Evolutionary conservation across 1,284 basidiomycete species (phyloP).

Genomic region (Trichosporon sp.): DNA sequence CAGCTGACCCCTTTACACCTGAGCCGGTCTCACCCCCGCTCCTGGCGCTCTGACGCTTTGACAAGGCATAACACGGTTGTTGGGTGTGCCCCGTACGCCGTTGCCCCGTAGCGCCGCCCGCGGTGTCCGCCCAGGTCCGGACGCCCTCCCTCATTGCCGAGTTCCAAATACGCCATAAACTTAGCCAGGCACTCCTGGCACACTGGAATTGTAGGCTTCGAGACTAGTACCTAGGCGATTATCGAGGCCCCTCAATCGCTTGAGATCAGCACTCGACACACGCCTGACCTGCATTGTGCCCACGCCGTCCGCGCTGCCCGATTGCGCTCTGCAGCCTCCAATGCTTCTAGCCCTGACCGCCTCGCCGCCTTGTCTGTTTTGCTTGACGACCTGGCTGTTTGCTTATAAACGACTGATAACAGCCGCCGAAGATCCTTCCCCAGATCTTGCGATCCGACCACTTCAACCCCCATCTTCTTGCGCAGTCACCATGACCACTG

Average conservation of each 20-base stretch:
- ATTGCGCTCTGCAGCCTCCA: background rate
- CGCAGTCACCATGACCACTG: background rate
- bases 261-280: constrained; percentile 8
- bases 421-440: background rate
- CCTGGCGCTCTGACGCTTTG: background rate
- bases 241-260: constrained; percentile 15
- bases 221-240: constrained; percentile 14
- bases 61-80: background rate
- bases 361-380: background rate
- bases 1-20: background rate
- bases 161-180: background rate
- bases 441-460: constrained; percentile 6
- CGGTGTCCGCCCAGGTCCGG: background rate
- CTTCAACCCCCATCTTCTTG: background rate
- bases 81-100: background rate
- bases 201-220: constrained; percentile 18
- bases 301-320: background rate
- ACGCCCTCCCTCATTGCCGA: background rate
- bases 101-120: constrained; percentile 13
- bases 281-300: background rate
- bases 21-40: background rate
- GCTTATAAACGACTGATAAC: background rate
- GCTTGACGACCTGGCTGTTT: background rate
- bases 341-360: background rate
- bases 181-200: constrained; percentile 17